Conservation (phyloP, 192 early-diverging fungal species). For the Rhizophagus prolifer region DNA sequence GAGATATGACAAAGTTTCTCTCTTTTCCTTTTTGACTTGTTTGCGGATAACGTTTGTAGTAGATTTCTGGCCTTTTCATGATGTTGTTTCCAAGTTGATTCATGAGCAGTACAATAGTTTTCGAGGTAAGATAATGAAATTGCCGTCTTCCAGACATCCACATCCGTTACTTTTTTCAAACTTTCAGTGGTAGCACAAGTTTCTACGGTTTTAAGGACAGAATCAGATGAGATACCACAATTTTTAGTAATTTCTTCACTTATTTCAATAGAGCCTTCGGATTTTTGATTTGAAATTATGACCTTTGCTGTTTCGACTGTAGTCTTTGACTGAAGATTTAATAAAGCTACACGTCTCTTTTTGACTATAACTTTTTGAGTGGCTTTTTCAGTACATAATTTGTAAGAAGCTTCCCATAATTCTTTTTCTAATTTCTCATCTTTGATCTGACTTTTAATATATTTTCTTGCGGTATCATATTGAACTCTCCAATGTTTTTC, state of each 20-base stretch:
- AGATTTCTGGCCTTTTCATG: not conserved
- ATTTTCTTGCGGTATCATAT: not conserved
- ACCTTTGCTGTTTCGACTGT: not conserved
- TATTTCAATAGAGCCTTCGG: not conserved
- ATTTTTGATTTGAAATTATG: not conserved
- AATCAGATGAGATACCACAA: not conserved
- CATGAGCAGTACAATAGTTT: not conserved
- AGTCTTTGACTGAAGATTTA: not conserved
- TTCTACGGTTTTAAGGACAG: not conserved
- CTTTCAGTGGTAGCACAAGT: not conserved
- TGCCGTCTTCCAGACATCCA: not conserved
- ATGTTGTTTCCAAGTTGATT: not conserved
- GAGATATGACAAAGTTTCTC: not conserved
- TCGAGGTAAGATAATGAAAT: not conserved
- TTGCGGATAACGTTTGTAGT: not conserved
- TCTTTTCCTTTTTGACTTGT: not conserved
- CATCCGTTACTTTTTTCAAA: not conserved
- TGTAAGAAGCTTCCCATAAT: not conserved
- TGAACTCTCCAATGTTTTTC: not conserved
- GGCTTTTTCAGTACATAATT: not conserved
- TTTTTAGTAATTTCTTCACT: not conserved
- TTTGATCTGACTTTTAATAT: not conserved
- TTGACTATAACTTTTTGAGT: not conserved
- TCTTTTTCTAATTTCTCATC: slow-evolving; percentile 1
- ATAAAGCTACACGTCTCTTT: not conserved